These are phyloP conservation scores for Pseudogymnoascus verrucosus DNA, from an alignment of 2,329 filamentous ascomycete species.

Conservation along the genomic window DNA sequence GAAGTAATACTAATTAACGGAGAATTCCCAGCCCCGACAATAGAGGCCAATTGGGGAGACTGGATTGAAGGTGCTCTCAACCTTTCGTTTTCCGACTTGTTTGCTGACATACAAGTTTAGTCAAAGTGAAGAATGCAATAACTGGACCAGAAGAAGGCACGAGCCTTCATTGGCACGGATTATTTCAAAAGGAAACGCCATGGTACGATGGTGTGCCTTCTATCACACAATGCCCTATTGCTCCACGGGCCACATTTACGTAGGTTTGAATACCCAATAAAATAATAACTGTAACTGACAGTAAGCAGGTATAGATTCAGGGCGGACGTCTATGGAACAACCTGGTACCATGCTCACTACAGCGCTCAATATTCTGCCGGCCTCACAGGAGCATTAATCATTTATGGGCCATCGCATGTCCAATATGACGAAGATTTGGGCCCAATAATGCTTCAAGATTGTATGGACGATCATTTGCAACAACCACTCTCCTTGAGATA, in stretches of 20 bases:
- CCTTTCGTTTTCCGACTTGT: neutral
- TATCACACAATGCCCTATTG: constrained; percentile 57
- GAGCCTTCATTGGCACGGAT: constrained; percentile 42
- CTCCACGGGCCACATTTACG: constrained; percentile 30
- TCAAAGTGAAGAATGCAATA: constrained; percentile 31
- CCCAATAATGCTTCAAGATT: neutral
- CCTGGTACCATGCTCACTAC: constrained; percentile 57
- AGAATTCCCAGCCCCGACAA: constrained; percentile 29
- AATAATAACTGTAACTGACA: neutral
- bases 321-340: constrained; percentile 36
- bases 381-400: constrained; percentile 50
- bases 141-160: constrained; percentile 35
- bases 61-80: constrained; percentile 8
- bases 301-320: constrained; percentile 25
- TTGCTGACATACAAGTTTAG: constrained; percentile 15
- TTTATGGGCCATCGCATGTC: constrained; percentile 50
- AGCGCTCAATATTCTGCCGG: constrained; percentile 38
- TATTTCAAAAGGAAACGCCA: constrained; percentile 34
- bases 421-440: constrained; percentile 59
- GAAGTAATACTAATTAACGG: constrained; percentile 29
- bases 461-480: neutral
- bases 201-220: constrained; percentile 38
- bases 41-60: constrained; percentile 35
- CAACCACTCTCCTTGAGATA: neutral
- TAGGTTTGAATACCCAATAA: neutral